Conservation (phyloP, 495 filamentous ascomycete species). For the Lepidopterella palustris region DNA sequence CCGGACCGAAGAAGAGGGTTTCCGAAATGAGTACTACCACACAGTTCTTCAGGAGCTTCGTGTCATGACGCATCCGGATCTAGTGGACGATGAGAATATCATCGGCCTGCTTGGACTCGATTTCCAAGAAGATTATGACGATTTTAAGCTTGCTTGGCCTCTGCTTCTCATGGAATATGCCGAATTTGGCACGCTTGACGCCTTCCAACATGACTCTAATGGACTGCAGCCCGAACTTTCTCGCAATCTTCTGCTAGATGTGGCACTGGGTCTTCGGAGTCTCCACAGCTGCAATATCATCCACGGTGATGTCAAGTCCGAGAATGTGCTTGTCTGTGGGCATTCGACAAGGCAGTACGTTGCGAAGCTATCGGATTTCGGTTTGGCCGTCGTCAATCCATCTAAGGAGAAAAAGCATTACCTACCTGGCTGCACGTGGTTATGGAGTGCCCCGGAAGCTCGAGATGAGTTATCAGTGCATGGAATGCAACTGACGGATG, state of each 20-base stretch:
- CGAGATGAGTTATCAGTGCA: not conserved
- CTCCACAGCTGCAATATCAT: slow-evolving; percentile 8
- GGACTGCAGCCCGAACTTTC: not conserved
- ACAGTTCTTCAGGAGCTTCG: not conserved
- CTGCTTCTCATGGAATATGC: not conserved
- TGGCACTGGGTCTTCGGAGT: not conserved
- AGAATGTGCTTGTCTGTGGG: slow-evolving; percentile 4
- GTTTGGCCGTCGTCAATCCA: slow-evolving; percentile 1
- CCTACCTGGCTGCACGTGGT: not conserved
- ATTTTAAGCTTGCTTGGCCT: not conserved
- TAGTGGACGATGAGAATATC: slow-evolving; percentile 1
- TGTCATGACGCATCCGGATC: not conserved
- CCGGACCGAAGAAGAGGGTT: not conserved
- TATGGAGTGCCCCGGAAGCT: slow-evolving; percentile 4
- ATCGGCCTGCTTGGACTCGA: slow-evolving; percentile 5
- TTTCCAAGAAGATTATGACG: slow-evolving; percentile 7
- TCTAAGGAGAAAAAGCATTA: not conserved
- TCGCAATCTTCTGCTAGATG: not conserved
- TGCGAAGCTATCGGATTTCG: slow-evolving; percentile 7
- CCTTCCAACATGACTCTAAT: not conserved
- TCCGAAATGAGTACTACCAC: not conserved
- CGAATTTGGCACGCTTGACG: slow-evolving; percentile 6
- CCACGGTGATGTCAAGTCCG: slow-evolving; percentile 8
- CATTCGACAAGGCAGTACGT: not conserved
- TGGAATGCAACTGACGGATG: slow-evolving; percentile 3